phyloP scores from a whole-genome alignment of 192 early-diverging fungal species.

The Coemansia javaensis region DNA sequence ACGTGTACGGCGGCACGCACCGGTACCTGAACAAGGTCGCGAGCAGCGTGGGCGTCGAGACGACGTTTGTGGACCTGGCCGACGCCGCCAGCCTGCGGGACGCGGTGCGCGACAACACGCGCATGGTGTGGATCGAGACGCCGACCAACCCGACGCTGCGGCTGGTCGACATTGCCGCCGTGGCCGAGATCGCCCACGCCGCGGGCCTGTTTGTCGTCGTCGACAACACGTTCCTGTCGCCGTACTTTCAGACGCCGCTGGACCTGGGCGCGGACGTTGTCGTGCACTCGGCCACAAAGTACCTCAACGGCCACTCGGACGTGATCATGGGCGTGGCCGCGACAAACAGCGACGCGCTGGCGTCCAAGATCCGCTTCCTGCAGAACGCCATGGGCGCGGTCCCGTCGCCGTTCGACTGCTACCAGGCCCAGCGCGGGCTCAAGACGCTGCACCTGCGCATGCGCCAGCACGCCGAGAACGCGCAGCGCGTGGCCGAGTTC shows the following conservation, averaged over 20 bases:
- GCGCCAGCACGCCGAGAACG: slow-evolving; percentile 83
- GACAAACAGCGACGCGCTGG: slow-evolving; percentile 69
- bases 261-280: slow-evolving; percentile 93
- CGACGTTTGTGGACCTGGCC: slow-evolving; percentile 73
- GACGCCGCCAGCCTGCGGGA: slow-evolving; percentile 61
- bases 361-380: slow-evolving; percentile 77
- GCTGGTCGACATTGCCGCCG: slow-evolving; percentile 71
- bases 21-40: slow-evolving; percentile 87
- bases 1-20: slow-evolving; percentile 87
- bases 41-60: slow-evolving; percentile 56
- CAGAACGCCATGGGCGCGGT: slow-evolving; percentile 98
- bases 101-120: slow-evolving; percentile 67
- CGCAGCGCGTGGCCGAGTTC: slow-evolving; percentile 73
- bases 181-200: slow-evolving; percentile 60
- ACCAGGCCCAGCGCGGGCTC: slow-evolving; percentile 87
- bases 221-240: slow-evolving; percentile 84
- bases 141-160: slow-evolving; percentile 85
- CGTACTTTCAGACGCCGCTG: slow-evolving; percentile 89
- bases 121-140: slow-evolving; percentile 82
- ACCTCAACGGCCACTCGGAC: slow-evolving; percentile 98
- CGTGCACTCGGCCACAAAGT: slow-evolving; percentile 97
- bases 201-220: slow-evolving; percentile 67
- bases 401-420: slow-evolving; percentile 96
- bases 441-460: slow-evolving; percentile 96
- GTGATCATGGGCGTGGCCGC: slow-evolving; percentile 95